Conservation (phyloP, 1,284 basidiomycete species). For the Apiotrichum siamense region DNA sequence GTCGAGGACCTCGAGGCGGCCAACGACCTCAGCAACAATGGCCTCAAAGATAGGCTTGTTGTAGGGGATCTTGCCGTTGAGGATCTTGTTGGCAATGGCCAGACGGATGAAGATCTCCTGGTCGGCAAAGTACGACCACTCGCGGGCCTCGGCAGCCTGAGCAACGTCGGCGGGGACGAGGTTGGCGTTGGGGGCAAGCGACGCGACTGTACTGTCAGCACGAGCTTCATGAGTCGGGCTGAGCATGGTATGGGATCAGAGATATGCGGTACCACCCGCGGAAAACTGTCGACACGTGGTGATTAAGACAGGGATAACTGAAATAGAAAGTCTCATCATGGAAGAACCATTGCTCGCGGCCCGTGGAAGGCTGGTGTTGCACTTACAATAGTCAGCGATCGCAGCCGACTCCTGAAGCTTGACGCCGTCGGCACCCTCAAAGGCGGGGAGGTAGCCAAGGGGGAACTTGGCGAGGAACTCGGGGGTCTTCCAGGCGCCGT, state of each 20-base stretch:
- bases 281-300: conserved; percentile 55
- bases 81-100: conserved; percentile 48
- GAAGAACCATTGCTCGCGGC: no score
- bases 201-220: conserved; percentile 56
- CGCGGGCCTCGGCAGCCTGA: conserved; percentile 59
- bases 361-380: no score
- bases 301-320: conserved; percentile 64
- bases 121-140: conserved; percentile 63
- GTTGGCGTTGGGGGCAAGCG: conserved; percentile 60
- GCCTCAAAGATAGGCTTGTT: conserved; percentile 54
- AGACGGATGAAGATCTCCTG: conserved; percentile 50
- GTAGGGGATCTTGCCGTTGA: conserved; percentile 52
- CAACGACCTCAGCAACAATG: conserved; percentile 26
- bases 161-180: conserved; percentile 57
- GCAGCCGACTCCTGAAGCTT: conserved; percentile 74
- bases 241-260: conserved; percentile 34
- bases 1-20: conserved; percentile 55
- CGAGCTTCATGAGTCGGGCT: neutral
- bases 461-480: conserved; percentile 76
- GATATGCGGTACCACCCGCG: conserved; percentile 51
- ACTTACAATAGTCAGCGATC: conserved; percentile 86
- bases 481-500: conserved; percentile 57
- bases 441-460: conserved; percentile 75
- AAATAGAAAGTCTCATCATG: conserved; percentile 48
- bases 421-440: conserved; percentile 66